These are phyloP conservation scores for Protomyces gravidus DNA, from an alignment of 1,139 yeast species.

Conservation along the genomic window DNA sequence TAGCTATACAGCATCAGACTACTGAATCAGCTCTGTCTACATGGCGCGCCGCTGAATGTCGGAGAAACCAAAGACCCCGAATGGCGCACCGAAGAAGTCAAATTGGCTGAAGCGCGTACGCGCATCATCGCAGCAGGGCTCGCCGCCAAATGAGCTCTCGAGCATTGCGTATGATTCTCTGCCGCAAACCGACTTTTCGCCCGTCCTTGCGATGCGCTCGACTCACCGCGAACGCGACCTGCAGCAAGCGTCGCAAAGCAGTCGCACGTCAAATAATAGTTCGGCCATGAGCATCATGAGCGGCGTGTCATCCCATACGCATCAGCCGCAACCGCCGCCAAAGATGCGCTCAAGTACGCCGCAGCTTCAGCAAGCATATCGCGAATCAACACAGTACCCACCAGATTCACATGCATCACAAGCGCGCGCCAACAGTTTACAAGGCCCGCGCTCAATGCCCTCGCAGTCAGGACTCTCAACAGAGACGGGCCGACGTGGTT, in stretches of 20 bases:
- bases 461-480: neutral
- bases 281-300: neutral
- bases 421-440: slow-evolving; percentile 18
- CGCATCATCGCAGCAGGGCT: slow-evolving; percentile 5
- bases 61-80: slow-evolving; percentile 20
- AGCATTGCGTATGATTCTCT: slow-evolving; percentile 14
- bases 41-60: slow-evolving; percentile 18
- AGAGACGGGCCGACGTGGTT: neutral
- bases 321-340: neutral
- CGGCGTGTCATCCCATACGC: neutral
- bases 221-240: slow-evolving; percentile 23
- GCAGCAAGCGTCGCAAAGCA: slow-evolving; percentile 3
- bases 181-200: slow-evolving; percentile 23
- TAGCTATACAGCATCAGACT: too few species aligned
- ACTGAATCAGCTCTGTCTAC: neutral
- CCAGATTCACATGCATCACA: slow-evolving; percentile 26
- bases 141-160: slow-evolving; percentile 5
- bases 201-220: slow-evolving; percentile 17
- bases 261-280: neutral
- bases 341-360: neutral
- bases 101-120: slow-evolving; percentile 26
- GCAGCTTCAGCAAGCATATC: neutral
- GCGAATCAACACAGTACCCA: slow-evolving; percentile 1
- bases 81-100: slow-evolving; percentile 20
- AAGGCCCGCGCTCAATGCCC: slow-evolving; percentile 26